These are phyloP conservation scores for Astragalus glycyphyllos DNA, from an alignment of 306 rosid genomes.

Conservation along the genomic window DNA sequence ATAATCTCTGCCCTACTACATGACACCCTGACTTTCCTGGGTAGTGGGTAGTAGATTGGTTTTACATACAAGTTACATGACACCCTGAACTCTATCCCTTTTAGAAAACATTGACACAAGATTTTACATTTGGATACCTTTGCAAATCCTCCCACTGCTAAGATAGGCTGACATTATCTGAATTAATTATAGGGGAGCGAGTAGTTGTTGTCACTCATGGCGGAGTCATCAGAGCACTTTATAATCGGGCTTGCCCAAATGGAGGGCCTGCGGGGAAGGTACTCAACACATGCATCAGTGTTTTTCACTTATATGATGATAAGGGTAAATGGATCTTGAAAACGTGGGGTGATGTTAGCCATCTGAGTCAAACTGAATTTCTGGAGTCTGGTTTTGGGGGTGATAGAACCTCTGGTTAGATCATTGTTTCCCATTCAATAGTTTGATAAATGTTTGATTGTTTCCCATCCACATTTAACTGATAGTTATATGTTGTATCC, in stretches of 20 bases:
- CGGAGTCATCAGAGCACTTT: slow-evolving; percentile 69
- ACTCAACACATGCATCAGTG: slow-evolving; percentile 69
- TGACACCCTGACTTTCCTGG: slow-evolving; percentile 13
- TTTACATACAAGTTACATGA: slow-evolving; percentile 25
- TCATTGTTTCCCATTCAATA: slow-evolving; percentile 35
- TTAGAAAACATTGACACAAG: slow-evolving; percentile 5
- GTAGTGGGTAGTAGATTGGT: slow-evolving; percentile 18
- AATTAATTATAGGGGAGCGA: slow-evolving; percentile 66
- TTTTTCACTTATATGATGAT: slow-evolving; percentile 68
- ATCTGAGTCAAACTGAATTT: slow-evolving; percentile 64
- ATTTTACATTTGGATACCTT: neutral
- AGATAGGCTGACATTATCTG: slow-evolving; percentile 31
- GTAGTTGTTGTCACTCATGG: slow-evolving; percentile 79
- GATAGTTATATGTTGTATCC: slow-evolving; percentile 14
- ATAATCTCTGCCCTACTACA: neutral
- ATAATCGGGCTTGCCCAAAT: slow-evolving; percentile 59
- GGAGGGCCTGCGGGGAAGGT: slow-evolving; percentile 57
- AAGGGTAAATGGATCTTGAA: slow-evolving; percentile 62
- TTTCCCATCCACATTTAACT: slow-evolving; percentile 28
- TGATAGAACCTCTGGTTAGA: slow-evolving; percentile 78
- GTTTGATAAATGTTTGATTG: slow-evolving; percentile 30
- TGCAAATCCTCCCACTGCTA: slow-evolving; percentile 1
- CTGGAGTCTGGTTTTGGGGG: slow-evolving; percentile 88
- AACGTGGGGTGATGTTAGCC: slow-evolving; percentile 81
- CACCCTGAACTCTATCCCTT: neutral